phyloP scores from a whole-genome alignment of 306 rosid species.

The Cyclanthera cordifolia region DNA sequence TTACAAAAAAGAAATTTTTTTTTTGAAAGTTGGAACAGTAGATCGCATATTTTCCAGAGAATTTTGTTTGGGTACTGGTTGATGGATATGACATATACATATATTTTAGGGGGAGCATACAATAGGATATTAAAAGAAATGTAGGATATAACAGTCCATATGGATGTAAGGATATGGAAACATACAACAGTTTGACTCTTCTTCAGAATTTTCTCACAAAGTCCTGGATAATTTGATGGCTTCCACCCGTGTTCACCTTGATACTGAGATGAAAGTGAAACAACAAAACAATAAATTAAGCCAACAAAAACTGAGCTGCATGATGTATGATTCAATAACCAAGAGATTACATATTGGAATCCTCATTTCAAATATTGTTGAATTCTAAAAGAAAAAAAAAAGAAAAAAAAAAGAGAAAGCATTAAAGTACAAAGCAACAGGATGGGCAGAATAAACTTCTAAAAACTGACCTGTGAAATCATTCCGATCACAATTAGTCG shows the following conservation, averaged over 20 bases:
- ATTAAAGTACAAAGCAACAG: conserved; percentile 7
- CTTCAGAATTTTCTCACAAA: conserved; percentile 68
- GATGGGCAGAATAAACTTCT: not conserved
- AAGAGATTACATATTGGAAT: too few relatives aligned
- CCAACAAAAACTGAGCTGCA: not conserved
- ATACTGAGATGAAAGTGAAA: conserved; percentile 43
- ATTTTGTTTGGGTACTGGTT: too few relatives aligned
- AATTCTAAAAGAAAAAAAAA: not conserved
- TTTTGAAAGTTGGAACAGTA: too few relatives aligned
- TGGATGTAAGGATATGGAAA: conserved; percentile 13
- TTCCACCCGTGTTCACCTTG: conserved; percentile 95
- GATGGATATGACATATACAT: too few relatives aligned
- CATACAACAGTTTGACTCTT: conserved; percentile 96
- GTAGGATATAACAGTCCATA: not conserved
- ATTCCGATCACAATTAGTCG: conserved; percentile 81
- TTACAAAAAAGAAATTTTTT: too few relatives aligned
- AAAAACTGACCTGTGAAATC: conserved; percentile 77
- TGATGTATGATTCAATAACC: too few relatives aligned
- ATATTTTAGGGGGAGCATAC: too few relatives aligned
- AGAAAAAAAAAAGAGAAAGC: too few relatives aligned
- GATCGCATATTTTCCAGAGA: too few relatives aligned
- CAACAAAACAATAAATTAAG: not conserved
- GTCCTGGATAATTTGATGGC: conserved; percentile 80
- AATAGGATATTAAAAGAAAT: not conserved
- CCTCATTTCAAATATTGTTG: too few relatives aligned